These are phyloP conservation scores for Ustilago xerochloae DNA, from an alignment of 1,284 basidiomycete species.

Conservation along the genomic window DNA sequence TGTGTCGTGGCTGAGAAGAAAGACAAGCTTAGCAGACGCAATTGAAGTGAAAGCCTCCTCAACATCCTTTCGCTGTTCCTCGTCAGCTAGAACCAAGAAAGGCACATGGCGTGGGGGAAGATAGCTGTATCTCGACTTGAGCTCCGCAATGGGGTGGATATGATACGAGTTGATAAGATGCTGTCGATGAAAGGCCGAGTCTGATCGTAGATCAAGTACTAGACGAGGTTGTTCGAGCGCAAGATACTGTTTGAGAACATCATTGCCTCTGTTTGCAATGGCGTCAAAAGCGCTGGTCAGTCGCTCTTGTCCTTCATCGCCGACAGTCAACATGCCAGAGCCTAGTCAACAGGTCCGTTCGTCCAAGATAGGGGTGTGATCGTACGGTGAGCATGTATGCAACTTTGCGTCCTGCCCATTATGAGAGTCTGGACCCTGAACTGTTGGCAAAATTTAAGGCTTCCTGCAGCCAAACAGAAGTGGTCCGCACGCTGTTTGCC, in stretches of 20 bases:
- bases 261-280: neutral
- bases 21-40: conserved; percentile 15
- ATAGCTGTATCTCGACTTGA: conserved; percentile 48
- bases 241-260: conserved; percentile 10
- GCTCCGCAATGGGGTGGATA: conserved; percentile 19
- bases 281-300: neutral
- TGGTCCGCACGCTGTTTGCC: neutral
- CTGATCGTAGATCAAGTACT: conserved; percentile 33
- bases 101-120: conserved; percentile 28
- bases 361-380: neutral
- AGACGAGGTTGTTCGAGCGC: conserved; percentile 23
- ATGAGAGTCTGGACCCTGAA: neutral
- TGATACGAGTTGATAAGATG: conserved; percentile 35
- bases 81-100: conserved; percentile 29
- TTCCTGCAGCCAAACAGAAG: neutral
- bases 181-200: conserved; percentile 23
- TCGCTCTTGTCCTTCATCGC: neutral
- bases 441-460: neutral
- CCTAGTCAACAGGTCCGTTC: conserved; percentile 2
- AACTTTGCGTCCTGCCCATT: no score
- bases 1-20: neutral
- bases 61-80: conserved; percentile 9
- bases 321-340: conserved; percentile 1
- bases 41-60: conserved; percentile 14
- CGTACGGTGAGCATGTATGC: no score